Evolutionary conservation across 2,329 filamentous ascomycete species (phyloP), one percentile per base, ranked within the genome.

Genomic region (Coniochaeta hoffmannii): DNA sequence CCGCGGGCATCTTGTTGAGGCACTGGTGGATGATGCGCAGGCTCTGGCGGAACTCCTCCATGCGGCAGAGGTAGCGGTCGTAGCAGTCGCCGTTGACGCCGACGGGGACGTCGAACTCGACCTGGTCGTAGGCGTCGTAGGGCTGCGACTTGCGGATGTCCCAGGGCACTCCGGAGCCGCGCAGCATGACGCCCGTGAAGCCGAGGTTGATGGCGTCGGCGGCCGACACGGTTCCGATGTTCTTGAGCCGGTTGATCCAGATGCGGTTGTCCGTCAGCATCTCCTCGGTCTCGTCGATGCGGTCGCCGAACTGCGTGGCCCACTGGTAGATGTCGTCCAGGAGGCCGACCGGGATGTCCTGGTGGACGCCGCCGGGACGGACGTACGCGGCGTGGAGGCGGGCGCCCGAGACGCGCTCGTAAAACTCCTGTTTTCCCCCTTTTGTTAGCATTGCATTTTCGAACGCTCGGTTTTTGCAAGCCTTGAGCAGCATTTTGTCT

Each of bases 321-420:
- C 94, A 99, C 76, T 97, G 93, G 78, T 99, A 97, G 68, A 99
- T 99, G 70, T 99, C 94, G 71, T 99, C 95, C 53, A 99, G 85
- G 49, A 99, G 86, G 62, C 94, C 94, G 58, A 96, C 69, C 30
- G 94, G 94, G 49, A 99, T 81, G 77, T 99, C 94, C 75, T 97
- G 92, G 67, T 91, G 90, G 55, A 99, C 94, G 75, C 94, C 94
- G 67, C 94, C 94, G 50, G 94, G 94, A 65, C 94, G 90, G 66
- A 99, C 88, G 71, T 99, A 99, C 66, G 94, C 94, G 58, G 94
- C 89, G 76, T 99, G 94, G 53, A 99, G 85, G 79, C 94, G 94
- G 64, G 94, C 94, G 70, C 94, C 94, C 38, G 94, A 99, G 57
- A 99, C 95, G 78, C 94, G 91, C 76, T 99, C 94, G 73, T 99